phyloP scores from a whole-genome alignment of 179 eudicot genomes.

The Gypsophila paniculata region DNA sequence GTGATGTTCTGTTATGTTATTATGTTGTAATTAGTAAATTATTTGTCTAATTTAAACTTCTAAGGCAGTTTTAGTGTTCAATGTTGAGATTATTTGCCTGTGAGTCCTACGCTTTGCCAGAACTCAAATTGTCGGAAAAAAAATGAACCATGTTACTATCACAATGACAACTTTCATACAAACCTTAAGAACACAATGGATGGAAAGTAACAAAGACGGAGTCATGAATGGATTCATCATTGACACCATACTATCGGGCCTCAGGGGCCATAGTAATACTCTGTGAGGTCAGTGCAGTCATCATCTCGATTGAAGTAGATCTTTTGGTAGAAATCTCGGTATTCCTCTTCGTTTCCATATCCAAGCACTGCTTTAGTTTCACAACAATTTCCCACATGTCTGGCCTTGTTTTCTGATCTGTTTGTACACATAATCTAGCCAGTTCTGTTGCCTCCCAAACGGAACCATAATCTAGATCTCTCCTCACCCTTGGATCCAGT shows the following conservation, averaged over 20 bases:
- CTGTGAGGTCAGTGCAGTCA: background rate
- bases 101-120: no score
- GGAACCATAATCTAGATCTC: background rate
- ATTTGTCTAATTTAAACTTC: no score
- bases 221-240: background rate
- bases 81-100: no score
- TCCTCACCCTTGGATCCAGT: background rate
- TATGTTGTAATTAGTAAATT: background rate
- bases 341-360: constrained; percentile 7
- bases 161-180: background rate
- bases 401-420: background rate
- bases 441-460: constrained; percentile 16
- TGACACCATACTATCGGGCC: background rate
- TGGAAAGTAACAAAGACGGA: background rate
- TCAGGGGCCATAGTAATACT: background rate
- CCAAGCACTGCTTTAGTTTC: background rate
- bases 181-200: background rate
- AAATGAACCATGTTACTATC: no score
- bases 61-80: no score
- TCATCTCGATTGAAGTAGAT: constrained; percentile 3
- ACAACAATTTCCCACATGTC: background rate
- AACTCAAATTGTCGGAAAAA: no score
- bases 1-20: background rate
- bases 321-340: background rate
- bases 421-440: background rate